These are phyloP conservation scores for Juncus effusus DNA, from an alignment of 176 grass and related monocot species.

Conservation along the genomic window DNA sequence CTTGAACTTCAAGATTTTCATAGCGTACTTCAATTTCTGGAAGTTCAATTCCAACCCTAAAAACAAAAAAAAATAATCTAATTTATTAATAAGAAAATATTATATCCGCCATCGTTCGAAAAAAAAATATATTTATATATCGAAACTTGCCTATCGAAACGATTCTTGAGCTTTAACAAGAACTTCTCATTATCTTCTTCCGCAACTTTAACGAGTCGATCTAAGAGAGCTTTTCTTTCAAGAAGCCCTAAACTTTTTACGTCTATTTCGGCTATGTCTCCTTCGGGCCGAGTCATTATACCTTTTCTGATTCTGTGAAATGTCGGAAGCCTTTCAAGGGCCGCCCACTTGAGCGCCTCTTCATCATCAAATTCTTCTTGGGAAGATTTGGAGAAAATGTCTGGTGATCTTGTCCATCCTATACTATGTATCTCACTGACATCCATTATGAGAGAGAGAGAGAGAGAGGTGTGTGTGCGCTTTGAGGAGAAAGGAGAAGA, in stretches of 20 bases:
- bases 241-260: slow-evolving; percentile 40
- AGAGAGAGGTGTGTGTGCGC: background rate
- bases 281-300: slow-evolving; percentile 10
- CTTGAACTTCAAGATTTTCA: slow-evolving; percentile 30
- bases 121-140: background rate
- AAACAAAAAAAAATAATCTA: background rate
- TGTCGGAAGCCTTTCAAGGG: slow-evolving; percentile 28
- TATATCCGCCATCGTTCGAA: background rate
- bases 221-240: slow-evolving; percentile 58
- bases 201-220: slow-evolving; percentile 51
- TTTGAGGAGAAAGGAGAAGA: background rate
- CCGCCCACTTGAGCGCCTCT: slow-evolving; percentile 27
- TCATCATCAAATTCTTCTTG: slow-evolving; percentile 19
- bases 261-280: slow-evolving; percentile 39
- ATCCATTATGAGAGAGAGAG: background rate
- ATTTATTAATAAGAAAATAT: background rate
- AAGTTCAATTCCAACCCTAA: slow-evolving; percentile 31
- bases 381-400: background rate
- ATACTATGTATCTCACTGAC: background rate
- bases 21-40: slow-evolving; percentile 38
- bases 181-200: slow-evolving; percentile 71
- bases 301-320: slow-evolving; percentile 51
- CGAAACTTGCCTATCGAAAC: slow-evolving; percentile 42
- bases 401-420: background rate
- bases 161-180: slow-evolving; percentile 60